Percentiles rank a stretch among this genome's conserved stretches.
These are phyloP conservation scores for Trypanosoma brucei DNA, from an alignment of 208 protist species.

Conservation along the genomic window DNA sequence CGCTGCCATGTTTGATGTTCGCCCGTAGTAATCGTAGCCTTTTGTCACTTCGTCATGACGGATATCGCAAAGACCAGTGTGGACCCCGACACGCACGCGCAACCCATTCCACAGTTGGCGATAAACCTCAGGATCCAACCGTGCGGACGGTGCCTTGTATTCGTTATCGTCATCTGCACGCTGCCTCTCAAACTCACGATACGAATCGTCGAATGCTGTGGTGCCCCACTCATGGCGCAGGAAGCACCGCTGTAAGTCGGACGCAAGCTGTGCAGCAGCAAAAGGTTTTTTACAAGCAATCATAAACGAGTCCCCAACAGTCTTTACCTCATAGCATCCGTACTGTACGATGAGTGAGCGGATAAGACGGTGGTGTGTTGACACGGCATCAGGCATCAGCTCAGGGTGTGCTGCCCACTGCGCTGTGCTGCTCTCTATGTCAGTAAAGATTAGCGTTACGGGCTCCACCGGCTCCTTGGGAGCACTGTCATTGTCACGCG, in stretches of 20 bases:
- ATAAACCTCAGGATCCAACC: constrained; percentile 30
- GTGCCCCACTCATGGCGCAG: constrained; percentile 46
- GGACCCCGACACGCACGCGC: constrained; percentile 47
- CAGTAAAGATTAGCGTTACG: constrained; percentile 71
- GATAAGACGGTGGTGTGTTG: constrained; percentile 59
- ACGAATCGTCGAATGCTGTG: constrained; percentile 30
- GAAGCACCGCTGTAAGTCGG: constrained; percentile 1
- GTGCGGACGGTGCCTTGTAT: constrained; percentile 23
- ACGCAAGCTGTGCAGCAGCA: not conserved
- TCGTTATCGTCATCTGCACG: constrained; percentile 14
- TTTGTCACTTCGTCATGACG: constrained; percentile 39
- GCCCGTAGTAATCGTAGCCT: constrained; percentile 7
- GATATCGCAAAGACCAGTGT: constrained; percentile 55
- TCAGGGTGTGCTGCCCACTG: constrained; percentile 51
- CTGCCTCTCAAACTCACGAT: constrained; percentile 35
- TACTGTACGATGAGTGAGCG: constrained; percentile 48
- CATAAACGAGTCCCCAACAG: constrained; percentile 70
- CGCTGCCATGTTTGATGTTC: constrained; percentile 2
- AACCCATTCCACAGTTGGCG: constrained; percentile 32
- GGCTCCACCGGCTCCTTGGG: constrained; percentile 34
- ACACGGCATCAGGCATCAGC: constrained; percentile 54
- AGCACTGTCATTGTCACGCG: constrained; percentile 37
- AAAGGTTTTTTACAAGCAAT: not conserved
- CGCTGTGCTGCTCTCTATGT: constrained; percentile 77
- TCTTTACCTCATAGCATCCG: constrained; percentile 81